These are phyloP conservation scores for Dothideomycetidae sp. DNA, from an alignment of 2,329 filamentous ascomycete species.

Conservation along the genomic window DNA sequence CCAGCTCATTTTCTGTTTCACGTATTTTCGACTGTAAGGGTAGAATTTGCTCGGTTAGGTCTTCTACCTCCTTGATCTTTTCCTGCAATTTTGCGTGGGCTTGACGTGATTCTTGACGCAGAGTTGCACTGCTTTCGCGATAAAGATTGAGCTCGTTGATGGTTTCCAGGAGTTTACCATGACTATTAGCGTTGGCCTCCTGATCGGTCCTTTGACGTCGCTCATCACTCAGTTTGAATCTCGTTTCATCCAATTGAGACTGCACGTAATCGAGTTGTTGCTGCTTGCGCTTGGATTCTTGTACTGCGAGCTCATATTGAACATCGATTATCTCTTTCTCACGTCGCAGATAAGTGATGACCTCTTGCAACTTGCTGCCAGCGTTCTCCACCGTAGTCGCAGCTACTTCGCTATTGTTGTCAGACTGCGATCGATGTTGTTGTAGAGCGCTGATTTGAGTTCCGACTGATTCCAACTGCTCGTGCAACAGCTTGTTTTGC, in stretches of 20 bases:
- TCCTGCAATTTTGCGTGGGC: constrained; percentile 62
- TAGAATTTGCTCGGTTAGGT: constrained; percentile 60
- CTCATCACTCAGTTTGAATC: constrained; percentile 82
- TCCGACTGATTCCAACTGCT: constrained; percentile 73
- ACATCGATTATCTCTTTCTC: constrained; percentile 98
- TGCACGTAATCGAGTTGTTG: constrained; percentile 82
- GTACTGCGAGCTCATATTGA: constrained; percentile 78
- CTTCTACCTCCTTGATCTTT: constrained; percentile 60
- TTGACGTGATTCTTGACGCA: constrained; percentile 74
- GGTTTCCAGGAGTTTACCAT: constrained; percentile 86
- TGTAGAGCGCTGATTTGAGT: constrained; percentile 67
- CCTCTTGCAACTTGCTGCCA: constrained; percentile 67
- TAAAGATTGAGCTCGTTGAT: constrained; percentile 92
- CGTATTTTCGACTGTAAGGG: constrained; percentile 68
- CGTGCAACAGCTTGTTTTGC: constrained; percentile 81
- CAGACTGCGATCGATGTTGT: constrained; percentile 47
- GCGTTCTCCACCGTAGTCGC: constrained; percentile 39
- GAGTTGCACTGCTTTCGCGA: constrained; percentile 82
- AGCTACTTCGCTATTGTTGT: constrained; percentile 38
- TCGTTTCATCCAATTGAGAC: constrained; percentile 74
- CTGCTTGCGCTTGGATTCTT: constrained; percentile 76
- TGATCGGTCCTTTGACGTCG: constrained; percentile 61
- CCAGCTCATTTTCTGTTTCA: constrained; percentile 68
- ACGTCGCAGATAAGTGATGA: constrained; percentile 79
- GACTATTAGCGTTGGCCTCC: constrained; percentile 58